A percentile compares a stretch with the other conserved stretches of the same genome.
Conservation (phyloP, 2,329 filamentous ascomycete genomes). For the Onygenales sp. region DNA sequence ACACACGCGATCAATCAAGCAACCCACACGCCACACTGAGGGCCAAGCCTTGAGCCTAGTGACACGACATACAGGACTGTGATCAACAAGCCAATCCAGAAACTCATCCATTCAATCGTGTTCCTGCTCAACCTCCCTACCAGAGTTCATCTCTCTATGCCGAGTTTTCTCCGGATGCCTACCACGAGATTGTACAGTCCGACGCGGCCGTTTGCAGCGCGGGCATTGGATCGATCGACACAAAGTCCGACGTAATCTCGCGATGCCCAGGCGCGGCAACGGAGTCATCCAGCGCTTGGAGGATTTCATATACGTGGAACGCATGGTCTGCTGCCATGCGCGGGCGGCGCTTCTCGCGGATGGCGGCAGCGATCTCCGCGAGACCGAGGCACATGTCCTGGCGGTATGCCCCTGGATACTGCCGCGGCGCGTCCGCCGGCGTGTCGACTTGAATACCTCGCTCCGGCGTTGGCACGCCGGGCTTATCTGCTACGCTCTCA, state of each 20-base stretch:
- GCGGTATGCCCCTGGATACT: neutral
- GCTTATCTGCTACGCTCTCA: neutral
- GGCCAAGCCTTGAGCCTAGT: too few relatives aligned
- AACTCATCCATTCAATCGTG: neutral
- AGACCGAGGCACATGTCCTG: neutral
- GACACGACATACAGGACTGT: too few relatives aligned
- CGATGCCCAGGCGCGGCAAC: neutral
- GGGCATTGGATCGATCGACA: neutral
- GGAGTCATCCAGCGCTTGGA: neutral
- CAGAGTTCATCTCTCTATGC: neutral
- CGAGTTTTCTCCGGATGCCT: neutral
- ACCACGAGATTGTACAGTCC: neutral
- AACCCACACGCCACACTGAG: too few relatives aligned
- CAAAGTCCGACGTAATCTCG: conserved; percentile 1
- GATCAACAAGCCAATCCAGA: too few relatives aligned
- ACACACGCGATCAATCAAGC: too few relatives aligned
- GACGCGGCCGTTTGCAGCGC: neutral
- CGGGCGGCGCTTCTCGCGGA: neutral
- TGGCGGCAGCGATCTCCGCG: neutral
- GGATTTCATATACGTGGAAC: neutral
- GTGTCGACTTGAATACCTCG: neutral
- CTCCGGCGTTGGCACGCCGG: neutral
- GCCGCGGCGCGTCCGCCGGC: neutral
- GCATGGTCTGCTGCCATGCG: neutral
- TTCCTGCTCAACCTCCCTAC: neutral